These are phyloP conservation scores for Arctostaphylos glauca DNA, from an alignment of 148 eudicot genomes.

Conservation along the genomic window DNA sequence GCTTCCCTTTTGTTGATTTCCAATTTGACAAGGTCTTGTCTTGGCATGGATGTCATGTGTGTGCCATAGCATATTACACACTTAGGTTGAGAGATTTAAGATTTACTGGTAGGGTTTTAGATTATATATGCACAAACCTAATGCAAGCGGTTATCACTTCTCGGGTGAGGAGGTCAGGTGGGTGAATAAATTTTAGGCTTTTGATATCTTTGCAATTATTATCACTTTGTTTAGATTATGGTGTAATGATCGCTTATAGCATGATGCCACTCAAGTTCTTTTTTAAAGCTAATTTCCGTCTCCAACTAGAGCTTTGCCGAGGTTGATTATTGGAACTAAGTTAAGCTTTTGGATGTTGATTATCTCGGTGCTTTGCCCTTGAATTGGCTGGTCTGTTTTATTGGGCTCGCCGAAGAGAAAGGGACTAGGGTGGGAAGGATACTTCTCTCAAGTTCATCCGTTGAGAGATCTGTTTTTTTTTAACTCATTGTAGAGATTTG, in stretches of 20 bases:
- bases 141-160: not conserved
- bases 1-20: not conserved
- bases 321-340: slow-evolving; percentile 4
- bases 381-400: not conserved
- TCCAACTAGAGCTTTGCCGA: not conserved
- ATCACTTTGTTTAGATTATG: not conserved
- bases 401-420: not conserved
- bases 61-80: not conserved
- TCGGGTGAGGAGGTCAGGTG: not conserved
- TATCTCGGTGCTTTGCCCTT: not conserved
- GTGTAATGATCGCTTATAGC: not conserved
- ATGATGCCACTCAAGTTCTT: not conserved
- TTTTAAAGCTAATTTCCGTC: not conserved
- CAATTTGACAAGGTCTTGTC: not conserved
- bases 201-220: not conserved
- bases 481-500: not conserved
- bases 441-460: not conserved
- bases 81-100: not conserved
- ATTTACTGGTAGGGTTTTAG: not conserved
- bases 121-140: not conserved
- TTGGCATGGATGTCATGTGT: not conserved
- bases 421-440: not conserved
- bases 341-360: not conserved
- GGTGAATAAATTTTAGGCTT: not conserved
- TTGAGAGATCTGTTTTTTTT: not conserved